Evolutionary conservation across 2,329 filamentous ascomycete genomes (phyloP), one percentile per base, ranked within the genome.

Genomic region (Pseudogymnoascus sp.): DNA sequence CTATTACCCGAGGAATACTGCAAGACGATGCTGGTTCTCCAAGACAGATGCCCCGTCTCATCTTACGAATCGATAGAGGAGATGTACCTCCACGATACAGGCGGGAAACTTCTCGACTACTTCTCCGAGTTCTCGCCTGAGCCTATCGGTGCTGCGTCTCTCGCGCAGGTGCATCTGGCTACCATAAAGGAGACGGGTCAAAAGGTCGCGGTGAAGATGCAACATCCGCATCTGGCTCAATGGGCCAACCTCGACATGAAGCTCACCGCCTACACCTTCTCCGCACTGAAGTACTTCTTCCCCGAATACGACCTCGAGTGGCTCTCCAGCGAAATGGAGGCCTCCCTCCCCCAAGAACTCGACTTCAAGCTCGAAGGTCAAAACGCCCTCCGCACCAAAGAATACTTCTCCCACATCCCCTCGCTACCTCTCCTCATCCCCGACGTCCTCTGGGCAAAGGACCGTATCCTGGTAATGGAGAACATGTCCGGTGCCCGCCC

Each of bases 231-330:
- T 3, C 78, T 99, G 63, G 90, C 92, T 66, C 89, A 96, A 75
- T 99, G 92, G 91, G 89, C 91, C 14, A 89, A 87, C 25, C 80
- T 99, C 9, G 95, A 99, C 74, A 82, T 97, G 68, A 86, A 88
- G 2, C 80, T 99, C 65, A 99, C 95, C 4, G 80, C 84, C 38
- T 96, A 95, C 71, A 96, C 93, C 0, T 99, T 99, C 75, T 86
- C 88, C 9, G 95, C 88, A 0, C 79, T 99, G 65, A 96, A 96
- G 76, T 84, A 85, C 64, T 97, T 93, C 80, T 99, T 99, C 72
- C 96, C 96, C 2, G 93, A 97, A 70, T 99, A 99, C 75, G 95
- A 99, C 74, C 82, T 99, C 28, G 93, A 96, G 72, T 99, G 95
- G 95, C 80, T 99, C 8, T 93, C 91, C 0, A 86, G 88, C 6